A percentile compares a stretch with the other conserved stretches of the same genome.
These are phyloP conservation scores for Blastosporella zonata DNA, from an alignment of 1,284 basidiomycete genomes.

Conservation along the genomic window DNA sequence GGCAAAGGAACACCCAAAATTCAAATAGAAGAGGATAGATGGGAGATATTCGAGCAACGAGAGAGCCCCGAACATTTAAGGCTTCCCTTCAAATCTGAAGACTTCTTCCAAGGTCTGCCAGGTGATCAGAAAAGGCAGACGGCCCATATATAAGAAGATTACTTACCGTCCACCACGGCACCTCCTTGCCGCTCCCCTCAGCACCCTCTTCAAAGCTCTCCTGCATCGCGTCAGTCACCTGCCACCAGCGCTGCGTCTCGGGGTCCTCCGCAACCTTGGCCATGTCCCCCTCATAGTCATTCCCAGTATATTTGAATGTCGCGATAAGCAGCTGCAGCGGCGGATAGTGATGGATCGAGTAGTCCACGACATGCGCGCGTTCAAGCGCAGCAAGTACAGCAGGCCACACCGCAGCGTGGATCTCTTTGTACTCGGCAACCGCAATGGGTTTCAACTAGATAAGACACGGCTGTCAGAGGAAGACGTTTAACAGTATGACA, in stretches of 20 bases:
- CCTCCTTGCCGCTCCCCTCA: slow-evolving; percentile 58
- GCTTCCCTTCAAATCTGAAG: slow-evolving; percentile 62
- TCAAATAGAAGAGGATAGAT: too few relatives aligned
- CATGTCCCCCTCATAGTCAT: slow-evolving; percentile 69
- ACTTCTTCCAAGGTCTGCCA: slow-evolving; percentile 62
- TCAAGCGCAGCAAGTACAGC: slow-evolving; percentile 65
- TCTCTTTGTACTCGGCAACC: slow-evolving; percentile 63
- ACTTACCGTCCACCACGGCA: slow-evolving; percentile 72
- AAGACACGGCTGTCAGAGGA: slow-evolving; percentile 2
- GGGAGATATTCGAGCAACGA: too few relatives aligned
- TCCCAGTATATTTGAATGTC: slow-evolving; percentile 61
- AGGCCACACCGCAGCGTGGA: slow-evolving; percentile 72
- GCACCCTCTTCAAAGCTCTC: slow-evolving; percentile 70
- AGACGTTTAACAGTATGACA: slow-evolving; percentile 1
- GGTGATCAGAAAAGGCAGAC: slow-evolving; percentile 1
- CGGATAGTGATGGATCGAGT: slow-evolving; percentile 71
- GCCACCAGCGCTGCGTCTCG: slow-evolving; percentile 76
- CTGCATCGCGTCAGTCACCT: slow-evolving; percentile 75
- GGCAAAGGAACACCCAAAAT: too few relatives aligned
- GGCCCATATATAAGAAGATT: neutral
- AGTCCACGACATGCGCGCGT: slow-evolving; percentile 70
- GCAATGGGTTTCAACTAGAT: slow-evolving; percentile 59
- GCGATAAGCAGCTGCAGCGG: slow-evolving; percentile 67
- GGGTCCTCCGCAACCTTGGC: slow-evolving; percentile 57
- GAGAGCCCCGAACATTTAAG: neutral